These are phyloP conservation scores for Diophrys appendiculata DNA, from an alignment of 73 alveolate genomes.

Conservation along the genomic window DNA sequence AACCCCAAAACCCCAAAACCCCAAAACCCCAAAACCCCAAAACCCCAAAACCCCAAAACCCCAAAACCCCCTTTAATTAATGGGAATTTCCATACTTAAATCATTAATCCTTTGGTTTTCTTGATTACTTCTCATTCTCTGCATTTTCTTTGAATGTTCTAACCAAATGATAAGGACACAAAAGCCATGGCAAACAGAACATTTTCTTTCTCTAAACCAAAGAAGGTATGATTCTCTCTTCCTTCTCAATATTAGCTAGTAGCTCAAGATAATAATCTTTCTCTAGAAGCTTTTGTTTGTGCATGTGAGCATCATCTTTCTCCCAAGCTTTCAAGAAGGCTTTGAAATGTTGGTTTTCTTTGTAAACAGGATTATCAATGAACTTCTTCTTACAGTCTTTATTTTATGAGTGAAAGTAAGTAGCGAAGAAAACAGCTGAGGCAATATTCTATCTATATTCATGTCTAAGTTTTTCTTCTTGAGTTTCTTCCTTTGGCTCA, in stretches of 20 bases:
- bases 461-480: not conserved
- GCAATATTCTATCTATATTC: not conserved
- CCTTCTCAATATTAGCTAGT: not conserved
- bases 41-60: too few relatives aligned
- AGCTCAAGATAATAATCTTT: not conserved
- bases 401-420: not conserved
- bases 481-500: not conserved
- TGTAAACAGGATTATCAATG: not conserved
- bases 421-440: not conserved
- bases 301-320: not conserved
- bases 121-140: too few relatives aligned
- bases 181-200: slow-evolving; percentile 1
- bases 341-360: not conserved
- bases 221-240: not conserved
- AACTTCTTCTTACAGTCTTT: not conserved
- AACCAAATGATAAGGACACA: not conserved
- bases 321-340: not conserved
- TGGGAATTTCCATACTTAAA: too few relatives aligned
- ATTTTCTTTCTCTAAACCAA: not conserved
- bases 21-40: too few relatives aligned
- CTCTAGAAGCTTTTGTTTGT: too few relatives aligned
- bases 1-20: too few relatives aligned
- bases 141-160: not conserved
- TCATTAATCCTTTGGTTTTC: too few relatives aligned
- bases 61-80: too few relatives aligned